Base-by-base conservation (phyloP, 768 basidiomycete genomes). In the Rhodotorula sphaerocarpa region DNA sequence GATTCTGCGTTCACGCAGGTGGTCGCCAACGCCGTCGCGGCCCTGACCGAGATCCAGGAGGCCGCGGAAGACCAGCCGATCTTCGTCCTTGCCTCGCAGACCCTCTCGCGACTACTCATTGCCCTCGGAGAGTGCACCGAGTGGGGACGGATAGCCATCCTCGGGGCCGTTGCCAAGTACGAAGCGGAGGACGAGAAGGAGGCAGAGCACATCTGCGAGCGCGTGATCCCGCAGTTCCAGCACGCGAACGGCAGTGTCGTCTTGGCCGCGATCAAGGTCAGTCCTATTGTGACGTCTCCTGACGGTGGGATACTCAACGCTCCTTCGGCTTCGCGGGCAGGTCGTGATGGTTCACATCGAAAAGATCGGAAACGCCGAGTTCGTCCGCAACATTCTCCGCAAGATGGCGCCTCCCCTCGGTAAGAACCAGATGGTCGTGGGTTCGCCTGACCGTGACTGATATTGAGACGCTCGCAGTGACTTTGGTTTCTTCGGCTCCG, bases 271-370 rank as follows among this genome's bases (percentile, higher is more conserved):
- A 86, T 97, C 70, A 92, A 92, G 81, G 90, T 87, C 47, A 47
- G 78, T 75, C 14, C 46, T 3, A 4, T 3, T 20, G 36, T 21
- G 16, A 18, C 16, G 9, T 11, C 9, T 39, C 25, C 25, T 21
- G 2, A 2, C 7, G 33, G 25, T 30, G 1, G n/a, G n/a, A n/a
- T n/a, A n/a, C n/a, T n/a, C n/a, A n/a, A n/a, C n/a, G n/a, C n/a
- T n/a, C n/a, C n/a, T n/a, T n/a, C n/a, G n/a, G n/a, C n/a, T n/a
- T n/a, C n/a, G n/a, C n/a, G n/a, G n/a, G n/a, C 52, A 91, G 89
- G 93, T 91, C 50, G 85, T 97, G 67, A 95, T 96, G 91, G 91
- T 95, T 65, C 93, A 97, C 75, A 87, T 97, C 79, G 86, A 87
- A 44, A 77, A 80, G 39, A 86, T 95, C 25, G 79, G 78, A 41